These are phyloP conservation scores for Botrytis paeoniae DNA, from an alignment of 2,329 filamentous ascomycete species.

Conservation along the genomic window DNA sequence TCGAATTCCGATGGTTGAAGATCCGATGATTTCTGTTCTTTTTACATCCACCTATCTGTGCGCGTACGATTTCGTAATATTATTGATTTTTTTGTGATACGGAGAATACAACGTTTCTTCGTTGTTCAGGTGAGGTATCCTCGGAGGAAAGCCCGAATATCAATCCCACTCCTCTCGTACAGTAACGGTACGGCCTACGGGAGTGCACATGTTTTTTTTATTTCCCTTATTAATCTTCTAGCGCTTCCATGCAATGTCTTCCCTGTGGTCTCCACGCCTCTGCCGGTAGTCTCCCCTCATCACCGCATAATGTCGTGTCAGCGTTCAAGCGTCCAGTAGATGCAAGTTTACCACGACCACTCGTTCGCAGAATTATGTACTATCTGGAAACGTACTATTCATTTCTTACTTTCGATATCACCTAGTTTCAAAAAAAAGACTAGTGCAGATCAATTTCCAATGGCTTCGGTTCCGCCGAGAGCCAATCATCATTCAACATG, in stretches of 20 bases:
- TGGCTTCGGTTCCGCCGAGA: neutral
- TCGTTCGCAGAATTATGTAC: conserved; percentile 16
- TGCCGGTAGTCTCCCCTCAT: conserved; percentile 17
- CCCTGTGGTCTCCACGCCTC: conserved; percentile 13
- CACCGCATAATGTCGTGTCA: conserved; percentile 19
- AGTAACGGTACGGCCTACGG: neutral
- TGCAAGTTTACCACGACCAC: conserved; percentile 11
- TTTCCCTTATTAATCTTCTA: conserved; percentile 18
- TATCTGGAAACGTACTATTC: conserved; percentile 6
- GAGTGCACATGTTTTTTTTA: conserved; percentile 3
- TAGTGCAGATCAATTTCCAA: neutral
- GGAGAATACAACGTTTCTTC: conserved; percentile 6
- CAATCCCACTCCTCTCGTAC: conserved; percentile 1
- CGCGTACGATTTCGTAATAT: neutral
- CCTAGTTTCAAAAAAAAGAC: neutral
- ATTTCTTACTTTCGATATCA: neutral
- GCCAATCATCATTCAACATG: conserved; percentile 11
- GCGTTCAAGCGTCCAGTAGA: conserved; percentile 6
- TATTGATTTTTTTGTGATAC: neutral
- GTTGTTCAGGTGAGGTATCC: neutral
- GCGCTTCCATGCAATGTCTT: conserved; percentile 15
- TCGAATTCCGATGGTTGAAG: neutral
- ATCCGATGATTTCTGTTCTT: neutral
- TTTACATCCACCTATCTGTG: too few relatives aligned
- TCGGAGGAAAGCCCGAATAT: conserved; percentile 6